Evolutionary conservation across 1,284 basidiomycete genomes (phyloP).

Genomic region (Ustilago cynodontis): DNA sequence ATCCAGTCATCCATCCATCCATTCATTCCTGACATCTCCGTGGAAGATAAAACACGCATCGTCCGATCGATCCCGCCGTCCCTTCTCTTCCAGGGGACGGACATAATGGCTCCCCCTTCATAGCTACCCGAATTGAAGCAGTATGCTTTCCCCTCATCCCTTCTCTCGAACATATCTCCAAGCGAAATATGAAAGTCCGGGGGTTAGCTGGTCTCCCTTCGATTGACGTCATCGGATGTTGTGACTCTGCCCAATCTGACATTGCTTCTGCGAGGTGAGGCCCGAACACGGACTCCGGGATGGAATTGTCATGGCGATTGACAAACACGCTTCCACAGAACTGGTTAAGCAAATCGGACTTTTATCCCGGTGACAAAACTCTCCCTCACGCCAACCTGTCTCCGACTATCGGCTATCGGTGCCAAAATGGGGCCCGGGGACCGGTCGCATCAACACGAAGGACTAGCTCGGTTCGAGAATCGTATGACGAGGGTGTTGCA

Average conservation of each 20-base stretch:
- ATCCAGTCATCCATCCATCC: too few species aligned
- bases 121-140: too few species aligned
- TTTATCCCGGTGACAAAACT: too few species aligned
- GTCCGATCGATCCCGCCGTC: background rate
- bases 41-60: background rate
- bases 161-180: background rate
- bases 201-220: too few species aligned
- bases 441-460: background rate
- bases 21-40: slow-evolving; percentile 9
- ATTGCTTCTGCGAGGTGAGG: too few species aligned
- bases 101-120: background rate
- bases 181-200: background rate
- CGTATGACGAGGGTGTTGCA: background rate
- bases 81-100: background rate
- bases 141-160: background rate
- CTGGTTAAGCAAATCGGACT: too few species aligned
- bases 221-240: too few species aligned
- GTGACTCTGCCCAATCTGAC: too few species aligned
- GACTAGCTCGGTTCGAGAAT: background rate
- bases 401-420: slow-evolving; percentile 4
- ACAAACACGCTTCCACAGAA: too few species aligned
- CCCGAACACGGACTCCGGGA: too few species aligned
- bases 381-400: too few species aligned
- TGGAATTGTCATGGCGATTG: too few species aligned
- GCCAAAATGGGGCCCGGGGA: background rate